Percentiles rank a stretch among this genome's conserved stretches.
Conservation (phyloP, 331 rosid species). For the Malus hybrid region DNA sequence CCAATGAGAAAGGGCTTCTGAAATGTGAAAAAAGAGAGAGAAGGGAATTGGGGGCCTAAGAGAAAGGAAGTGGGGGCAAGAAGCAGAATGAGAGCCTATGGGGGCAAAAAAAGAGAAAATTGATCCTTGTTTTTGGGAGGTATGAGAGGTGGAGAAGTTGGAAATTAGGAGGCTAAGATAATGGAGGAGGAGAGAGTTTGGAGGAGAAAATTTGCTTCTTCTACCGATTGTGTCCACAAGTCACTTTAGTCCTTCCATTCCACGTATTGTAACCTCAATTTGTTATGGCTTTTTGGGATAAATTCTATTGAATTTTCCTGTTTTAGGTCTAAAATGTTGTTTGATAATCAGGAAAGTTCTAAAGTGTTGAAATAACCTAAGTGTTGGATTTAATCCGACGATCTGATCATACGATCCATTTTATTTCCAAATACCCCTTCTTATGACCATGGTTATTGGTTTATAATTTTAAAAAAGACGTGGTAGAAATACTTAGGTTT, state of each 20-base stretch:
- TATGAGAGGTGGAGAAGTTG: constrained; percentile 26
- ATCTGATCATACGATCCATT: not conserved
- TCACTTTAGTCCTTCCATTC: constrained; percentile 11
- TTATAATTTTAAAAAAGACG: not conserved
- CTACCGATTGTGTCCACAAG: constrained; percentile 10
- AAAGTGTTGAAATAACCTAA: no score
- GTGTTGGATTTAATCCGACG: not conserved
- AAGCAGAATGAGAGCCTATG: constrained; percentile 15
- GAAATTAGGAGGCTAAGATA: constrained; percentile 20
- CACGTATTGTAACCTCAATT: constrained; percentile 15
- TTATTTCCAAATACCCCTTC: not conserved
- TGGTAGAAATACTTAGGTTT: not conserved
- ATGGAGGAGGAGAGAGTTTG: constrained; percentile 33
- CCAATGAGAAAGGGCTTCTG: constrained; percentile 51
- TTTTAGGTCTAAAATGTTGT: not conserved
- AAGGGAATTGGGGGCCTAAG: constrained; percentile 9
- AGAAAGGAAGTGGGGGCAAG: constrained; percentile 30
- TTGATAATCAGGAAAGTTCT: not conserved
- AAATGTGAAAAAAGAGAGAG: constrained; percentile 35
- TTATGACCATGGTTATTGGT: not conserved
- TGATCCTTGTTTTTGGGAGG: constrained; percentile 61
- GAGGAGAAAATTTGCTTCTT: constrained; percentile 14
- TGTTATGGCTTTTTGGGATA: not conserved
- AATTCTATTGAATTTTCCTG: not conserved
- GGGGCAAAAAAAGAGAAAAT: constrained; percentile 24